Evolutionary conservation across 1,284 basidiomycete genomes (phyloP).

Genomic region (Phaffia rhodozyma): DNA sequence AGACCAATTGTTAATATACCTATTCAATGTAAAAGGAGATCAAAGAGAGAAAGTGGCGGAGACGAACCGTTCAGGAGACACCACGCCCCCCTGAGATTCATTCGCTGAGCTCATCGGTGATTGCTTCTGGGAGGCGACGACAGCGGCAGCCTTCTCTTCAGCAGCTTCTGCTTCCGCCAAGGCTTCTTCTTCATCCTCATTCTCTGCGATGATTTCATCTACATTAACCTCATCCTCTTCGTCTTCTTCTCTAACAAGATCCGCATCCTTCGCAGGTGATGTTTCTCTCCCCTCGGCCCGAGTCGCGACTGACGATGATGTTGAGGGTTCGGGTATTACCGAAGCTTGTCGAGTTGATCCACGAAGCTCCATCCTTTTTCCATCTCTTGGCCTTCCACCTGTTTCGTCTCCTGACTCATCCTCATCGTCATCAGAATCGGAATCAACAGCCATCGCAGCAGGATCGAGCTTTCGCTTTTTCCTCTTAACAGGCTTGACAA

Average conservation of each 20-base stretch:
- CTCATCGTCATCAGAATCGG: conserved; percentile 39
- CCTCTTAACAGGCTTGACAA: conserved; percentile 59
- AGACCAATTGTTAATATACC: conserved; percentile 1
- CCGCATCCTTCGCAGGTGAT: conserved; percentile 3
- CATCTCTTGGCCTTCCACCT: conserved; percentile 17
- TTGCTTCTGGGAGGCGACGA: conserved; percentile 25
- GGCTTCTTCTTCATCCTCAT: conserved; percentile 20
- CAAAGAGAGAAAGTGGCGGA: background rate
- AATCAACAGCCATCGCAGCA: conserved; percentile 39
- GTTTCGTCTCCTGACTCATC: conserved; percentile 32
- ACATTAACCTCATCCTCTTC: conserved; percentile 30
- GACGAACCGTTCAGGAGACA: conserved; percentile 45
- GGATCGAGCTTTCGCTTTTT: conserved; percentile 71
- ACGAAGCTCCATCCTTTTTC: conserved; percentile 30
- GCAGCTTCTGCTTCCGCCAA: conserved; percentile 10
- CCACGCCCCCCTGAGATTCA: conserved; percentile 10
- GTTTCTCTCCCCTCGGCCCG: conserved; percentile 14
- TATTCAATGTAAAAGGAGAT: background rate
- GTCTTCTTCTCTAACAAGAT: conserved; percentile 31
- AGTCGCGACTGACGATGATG: conserved; percentile 26
- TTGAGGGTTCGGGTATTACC: conserved; percentile 27
- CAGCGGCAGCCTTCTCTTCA: conserved; percentile 21
- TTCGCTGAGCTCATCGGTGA: conserved; percentile 14
- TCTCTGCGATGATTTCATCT: conserved; percentile 23
- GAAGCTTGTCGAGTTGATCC: conserved; percentile 26